phyloP scores from a whole-genome alignment of 768 basidiomycete species.

The Tephrocybe rancida region DNA sequence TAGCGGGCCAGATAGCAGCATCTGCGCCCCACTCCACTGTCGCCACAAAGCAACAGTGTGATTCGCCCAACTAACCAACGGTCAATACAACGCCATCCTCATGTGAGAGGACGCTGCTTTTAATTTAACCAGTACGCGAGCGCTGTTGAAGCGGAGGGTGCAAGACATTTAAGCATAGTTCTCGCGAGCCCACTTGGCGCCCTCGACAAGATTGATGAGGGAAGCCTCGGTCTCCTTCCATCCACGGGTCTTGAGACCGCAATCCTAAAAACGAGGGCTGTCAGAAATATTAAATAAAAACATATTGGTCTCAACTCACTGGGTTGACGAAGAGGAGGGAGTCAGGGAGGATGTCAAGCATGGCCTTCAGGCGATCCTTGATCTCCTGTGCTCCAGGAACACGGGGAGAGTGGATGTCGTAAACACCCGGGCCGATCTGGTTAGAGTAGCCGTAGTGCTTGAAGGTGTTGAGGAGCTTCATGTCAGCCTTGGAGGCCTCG shows the following conservation, averaged over 20 bases:
- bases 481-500: constrained; percentile 97
- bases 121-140: constrained; percentile 69
- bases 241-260: constrained; percentile 97
- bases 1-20: constrained; percentile 37
- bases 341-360: constrained; percentile 80
- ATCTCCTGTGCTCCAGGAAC: constrained; percentile 94
- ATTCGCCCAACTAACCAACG: constrained; percentile 51
- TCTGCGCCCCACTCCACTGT: constrained; percentile 29
- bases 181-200: constrained; percentile 91
- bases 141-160: constrained; percentile 91
- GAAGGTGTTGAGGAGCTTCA: constrained; percentile 97
- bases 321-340: constrained; percentile 92
- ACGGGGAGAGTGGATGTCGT: constrained; percentile 99
- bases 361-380: constrained; percentile 84
- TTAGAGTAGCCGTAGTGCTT: constrained; percentile 94
- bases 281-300: constrained; percentile 7
- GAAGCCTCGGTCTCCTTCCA: constrained; percentile 98
- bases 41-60: constrained; percentile 26
- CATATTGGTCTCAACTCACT: constrained; percentile 32
- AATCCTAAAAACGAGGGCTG: constrained; percentile 54
- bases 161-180: constrained; percentile 66
- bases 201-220: constrained; percentile 83
- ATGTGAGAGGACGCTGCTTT: constrained; percentile 23
- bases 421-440: constrained; percentile 97
- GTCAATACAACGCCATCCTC: constrained; percentile 41